Evolutionary conservation across 164 flowering plant species (phyloP).

Genomic region (Stephania cephalantha): DNA sequence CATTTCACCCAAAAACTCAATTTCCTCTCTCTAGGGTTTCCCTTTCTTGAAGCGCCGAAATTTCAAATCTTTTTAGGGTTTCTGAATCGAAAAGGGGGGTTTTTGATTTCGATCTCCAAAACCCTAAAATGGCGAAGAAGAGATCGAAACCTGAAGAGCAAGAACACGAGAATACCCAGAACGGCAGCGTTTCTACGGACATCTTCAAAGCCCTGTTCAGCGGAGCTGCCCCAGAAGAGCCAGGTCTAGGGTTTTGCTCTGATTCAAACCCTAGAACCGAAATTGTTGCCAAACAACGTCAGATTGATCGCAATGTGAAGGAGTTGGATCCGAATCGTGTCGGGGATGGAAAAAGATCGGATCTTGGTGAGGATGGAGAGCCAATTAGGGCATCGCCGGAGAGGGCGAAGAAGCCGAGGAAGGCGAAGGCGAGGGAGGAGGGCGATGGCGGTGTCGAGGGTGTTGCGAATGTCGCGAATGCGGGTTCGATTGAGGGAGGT

Average conservation of each 20-base stretch:
- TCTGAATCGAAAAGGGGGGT: no score
- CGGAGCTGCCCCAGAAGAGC: slow-evolving; percentile 29
- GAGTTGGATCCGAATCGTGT: slow-evolving; percentile 14
- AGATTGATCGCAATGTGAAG: slow-evolving; percentile 2
- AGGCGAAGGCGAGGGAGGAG: not conserved
- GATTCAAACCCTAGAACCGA: slow-evolving; percentile 3
- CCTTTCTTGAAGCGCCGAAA: no score
- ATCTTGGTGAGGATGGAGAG: slow-evolving; percentile 5
- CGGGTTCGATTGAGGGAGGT: not conserved
- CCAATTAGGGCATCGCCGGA: not conserved
- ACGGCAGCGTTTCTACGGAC: slow-evolving; percentile 18
- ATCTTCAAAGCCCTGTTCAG: slow-evolving; percentile 63
- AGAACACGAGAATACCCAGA: not conserved
- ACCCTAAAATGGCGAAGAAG: not conserved
- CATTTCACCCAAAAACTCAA: no score
- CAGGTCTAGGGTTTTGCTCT: slow-evolving; percentile 6
- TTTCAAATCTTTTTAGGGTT: no score
- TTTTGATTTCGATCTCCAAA: no score
- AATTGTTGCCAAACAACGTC: not conserved
- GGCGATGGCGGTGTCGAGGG: no score
- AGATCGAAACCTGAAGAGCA: slow-evolving; percentile 2
- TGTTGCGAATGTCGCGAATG: not conserved
- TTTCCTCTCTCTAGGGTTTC: no score
- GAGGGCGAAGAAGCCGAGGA: slow-evolving; percentile 22
- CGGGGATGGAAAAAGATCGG: slow-evolving; percentile 8